Evolutionary conservation across 441 rosid species (phyloP).

Genomic region (Adansonia grandidieri): DNA sequence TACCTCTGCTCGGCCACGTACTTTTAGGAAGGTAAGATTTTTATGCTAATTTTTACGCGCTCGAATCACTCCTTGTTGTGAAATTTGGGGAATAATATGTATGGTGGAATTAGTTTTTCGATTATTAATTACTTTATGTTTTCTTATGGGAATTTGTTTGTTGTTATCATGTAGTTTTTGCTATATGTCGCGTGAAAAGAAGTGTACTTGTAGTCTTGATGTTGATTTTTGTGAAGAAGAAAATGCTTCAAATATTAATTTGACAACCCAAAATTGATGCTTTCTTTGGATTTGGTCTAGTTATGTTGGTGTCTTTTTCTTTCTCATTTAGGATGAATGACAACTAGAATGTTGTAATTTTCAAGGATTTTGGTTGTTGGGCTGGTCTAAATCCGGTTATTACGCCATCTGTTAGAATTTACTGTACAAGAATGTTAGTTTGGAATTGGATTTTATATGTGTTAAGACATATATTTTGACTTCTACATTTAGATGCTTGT

Average conservation of each 20-base stretch:
- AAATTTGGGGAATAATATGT: not conserved
- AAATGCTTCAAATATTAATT: not conserved
- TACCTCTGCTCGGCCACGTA: constrained; percentile 81
- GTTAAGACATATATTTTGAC: not conserved
- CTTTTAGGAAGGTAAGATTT: constrained; percentile 66
- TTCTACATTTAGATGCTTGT: not conserved
- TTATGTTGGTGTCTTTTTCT: not conserved
- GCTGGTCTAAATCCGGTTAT: not conserved
- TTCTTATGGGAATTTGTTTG: not conserved
- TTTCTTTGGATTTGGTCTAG: not conserved
- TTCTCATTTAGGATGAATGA: not conserved
- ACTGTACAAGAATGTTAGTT: not conserved
- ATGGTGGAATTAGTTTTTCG: not conserved
- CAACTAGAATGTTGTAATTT: not conserved
- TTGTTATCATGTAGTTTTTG: not conserved
- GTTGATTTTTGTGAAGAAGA: not conserved
- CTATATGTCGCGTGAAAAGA: not conserved
- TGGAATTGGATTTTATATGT: not conserved
- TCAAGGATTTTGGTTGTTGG: not conserved
- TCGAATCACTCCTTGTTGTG: not conserved
- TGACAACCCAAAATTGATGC: not conserved
- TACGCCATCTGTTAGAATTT: not conserved
- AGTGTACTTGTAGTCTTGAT: not conserved
- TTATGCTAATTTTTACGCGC: not conserved
- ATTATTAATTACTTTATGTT: not conserved